Base-by-base conservation (phyloP, 805 yeast species). In the Wickerhamomyces hampshirensis region DNA sequence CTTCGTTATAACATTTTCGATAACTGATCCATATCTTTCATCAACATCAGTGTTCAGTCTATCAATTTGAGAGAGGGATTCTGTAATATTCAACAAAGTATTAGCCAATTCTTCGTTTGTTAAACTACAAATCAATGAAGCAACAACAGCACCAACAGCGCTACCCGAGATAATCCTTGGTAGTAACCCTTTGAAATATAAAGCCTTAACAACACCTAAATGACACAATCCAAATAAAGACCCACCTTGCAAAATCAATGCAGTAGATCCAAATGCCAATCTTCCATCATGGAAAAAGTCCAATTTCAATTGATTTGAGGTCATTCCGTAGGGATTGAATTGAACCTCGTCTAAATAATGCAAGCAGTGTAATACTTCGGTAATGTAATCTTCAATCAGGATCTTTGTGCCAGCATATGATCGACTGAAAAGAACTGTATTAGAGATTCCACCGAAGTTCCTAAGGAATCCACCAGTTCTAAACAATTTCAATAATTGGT, bases 221-320 rank as follows among this genome's bases (percentile, higher is more conserved):
- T 93, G 98, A 51, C 95, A 89, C 43, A 93, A 64, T 0, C 98
- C 98, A 63, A 91, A 93, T 16, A 93, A 63, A 0, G 97, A 84
- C 2, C 98, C 98, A 19, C 98, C 98, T 60, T 93, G 97, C 18
- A 93, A 65, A 26, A 91, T 75, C 38, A 93, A 66, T 0, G 97
- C 97, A 0, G 98, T 87, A 32, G 86, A 75, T 0, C 98, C 98
- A 57, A 84, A 75, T 0, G 95, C 80, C 56, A 87, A 88, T 49
- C 85, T 74, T 13, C 85, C 86, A 62, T 81, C 96, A 56, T 79
- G 93, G 63, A 82, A 88, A 58, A 84, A 86, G 59, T 75, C 88
- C 44, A 74, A 68, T 50, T 73, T 84, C 56, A 68, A 64, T 62
- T 74, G 91, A 47, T 35, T 63, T 44, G 43, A 58, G 33, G 46